phyloP scores from a whole-genome alignment of 805 yeast species.

The Saccharomycopsis babjevae region DNA sequence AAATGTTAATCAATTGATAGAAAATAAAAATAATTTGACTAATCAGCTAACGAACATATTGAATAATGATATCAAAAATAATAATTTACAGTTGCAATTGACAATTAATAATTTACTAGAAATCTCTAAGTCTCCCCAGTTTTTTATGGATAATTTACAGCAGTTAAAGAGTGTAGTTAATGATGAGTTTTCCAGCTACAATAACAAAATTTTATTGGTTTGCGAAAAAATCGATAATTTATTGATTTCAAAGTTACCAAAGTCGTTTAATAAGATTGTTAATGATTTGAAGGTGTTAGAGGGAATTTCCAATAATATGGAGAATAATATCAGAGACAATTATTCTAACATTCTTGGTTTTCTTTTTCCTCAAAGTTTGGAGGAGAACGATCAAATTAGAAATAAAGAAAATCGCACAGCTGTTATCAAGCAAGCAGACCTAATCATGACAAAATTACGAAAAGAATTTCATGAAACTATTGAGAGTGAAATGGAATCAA shows the following conservation, averaged over 20 bases:
- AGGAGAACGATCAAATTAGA: background rate
- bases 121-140: background rate
- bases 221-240: constrained; percentile 13
- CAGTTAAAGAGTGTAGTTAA: constrained; percentile 9
- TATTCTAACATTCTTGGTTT: background rate
- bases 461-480: constrained; percentile 15
- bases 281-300: constrained; percentile 4
- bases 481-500: constrained; percentile 15
- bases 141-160: background rate
- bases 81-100: constrained; percentile 6
- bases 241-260: constrained; percentile 7
- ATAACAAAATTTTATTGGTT: constrained; percentile 14
- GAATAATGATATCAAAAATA: constrained; percentile 6
- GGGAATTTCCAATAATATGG: background rate
- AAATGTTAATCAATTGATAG: constrained; percentile 22
- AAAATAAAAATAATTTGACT: constrained; percentile 21
- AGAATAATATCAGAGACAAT: background rate
- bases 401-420: background rate
- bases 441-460: background rate
- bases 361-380: background rate
- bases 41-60: constrained; percentile 15
- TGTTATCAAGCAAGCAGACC: background rate
- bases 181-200: constrained; percentile 5
- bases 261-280: background rate
- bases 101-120: constrained; percentile 1